Percentiles rank a stretch among this genome's conserved stretches.
Conservation (phyloP, 257 asterid species). For the Solanum sejunctum region DNA sequence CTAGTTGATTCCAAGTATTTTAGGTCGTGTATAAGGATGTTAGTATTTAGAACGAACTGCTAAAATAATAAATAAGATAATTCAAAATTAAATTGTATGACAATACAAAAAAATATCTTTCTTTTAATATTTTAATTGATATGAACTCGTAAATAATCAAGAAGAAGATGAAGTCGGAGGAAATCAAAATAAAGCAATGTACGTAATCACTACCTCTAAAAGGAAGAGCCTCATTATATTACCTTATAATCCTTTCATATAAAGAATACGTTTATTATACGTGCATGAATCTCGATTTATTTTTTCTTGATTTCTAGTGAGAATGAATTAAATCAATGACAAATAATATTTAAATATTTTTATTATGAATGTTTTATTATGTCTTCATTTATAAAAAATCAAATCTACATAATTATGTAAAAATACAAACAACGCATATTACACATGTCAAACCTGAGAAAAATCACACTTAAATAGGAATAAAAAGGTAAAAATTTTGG, state of each 20-base stretch:
- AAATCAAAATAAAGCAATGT: background rate
- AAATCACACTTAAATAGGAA: background rate
- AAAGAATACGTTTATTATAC: background rate
- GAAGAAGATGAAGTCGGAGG: background rate
- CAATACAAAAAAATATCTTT: too few relatives aligned
- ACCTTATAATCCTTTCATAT: background rate
- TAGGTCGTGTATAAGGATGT: background rate
- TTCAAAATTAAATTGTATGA: too few relatives aligned
- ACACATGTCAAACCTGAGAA: background rate
- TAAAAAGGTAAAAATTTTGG: background rate
- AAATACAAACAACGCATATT: background rate
- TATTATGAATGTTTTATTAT: background rate
- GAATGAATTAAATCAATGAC: too few relatives aligned
- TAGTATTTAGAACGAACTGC: too few relatives aligned
- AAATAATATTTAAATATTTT: too few relatives aligned
- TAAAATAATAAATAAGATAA: too few relatives aligned
- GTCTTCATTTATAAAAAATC: background rate
- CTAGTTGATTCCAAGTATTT: background rate
- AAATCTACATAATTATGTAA: background rate
- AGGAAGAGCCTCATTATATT: background rate
- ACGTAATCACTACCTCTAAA: rapidly evolving
- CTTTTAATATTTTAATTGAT: too few relatives aligned
- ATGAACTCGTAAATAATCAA: background rate
- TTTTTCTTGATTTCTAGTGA: background rate
- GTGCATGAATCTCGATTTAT: background rate